These are phyloP conservation scores for Arthrinium puccinioides DNA, from an alignment of 2,329 filamentous ascomycete species.

Conservation along the genomic window DNA sequence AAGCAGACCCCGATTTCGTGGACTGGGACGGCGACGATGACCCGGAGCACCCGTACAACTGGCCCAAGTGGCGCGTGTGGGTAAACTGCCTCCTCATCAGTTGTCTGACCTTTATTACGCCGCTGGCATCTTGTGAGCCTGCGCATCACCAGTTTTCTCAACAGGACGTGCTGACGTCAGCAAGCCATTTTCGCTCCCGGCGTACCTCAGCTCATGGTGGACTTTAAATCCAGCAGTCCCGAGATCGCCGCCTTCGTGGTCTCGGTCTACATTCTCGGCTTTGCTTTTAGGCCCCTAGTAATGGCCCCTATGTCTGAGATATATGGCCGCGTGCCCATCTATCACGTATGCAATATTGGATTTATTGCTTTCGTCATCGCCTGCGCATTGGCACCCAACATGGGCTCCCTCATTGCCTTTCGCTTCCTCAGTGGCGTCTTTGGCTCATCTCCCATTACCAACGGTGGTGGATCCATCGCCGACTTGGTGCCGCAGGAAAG, in stretches of 20 bases:
- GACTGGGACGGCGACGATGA: constrained; percentile 23
- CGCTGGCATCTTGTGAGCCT: constrained; percentile 6
- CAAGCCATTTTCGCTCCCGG: constrained; percentile 7
- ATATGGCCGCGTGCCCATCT: constrained; percentile 44
- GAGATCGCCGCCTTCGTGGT: constrained; percentile 6
- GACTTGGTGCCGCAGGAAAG: constrained; percentile 49
- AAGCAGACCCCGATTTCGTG: constrained; percentile 1
- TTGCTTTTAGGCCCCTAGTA: constrained; percentile 39
- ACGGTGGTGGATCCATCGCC: constrained; percentile 59
- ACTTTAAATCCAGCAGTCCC: constrained; percentile 4
- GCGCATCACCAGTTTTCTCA: no score
- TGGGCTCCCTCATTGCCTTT: constrained; percentile 47
- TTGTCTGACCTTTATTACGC: constrained; percentile 5
- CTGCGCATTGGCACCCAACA: constrained; percentile 42
- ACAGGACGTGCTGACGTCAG: not conserved
- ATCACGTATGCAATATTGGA: constrained; percentile 34
- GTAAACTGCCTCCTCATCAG: constrained; percentile 4
- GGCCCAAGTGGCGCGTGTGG: constrained; percentile 22
- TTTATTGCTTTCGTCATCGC: constrained; percentile 34
- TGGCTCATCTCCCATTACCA: constrained; percentile 55
- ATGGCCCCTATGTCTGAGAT: constrained; percentile 52
- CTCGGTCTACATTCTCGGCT: constrained; percentile 7
- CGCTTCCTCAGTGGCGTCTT: constrained; percentile 56
- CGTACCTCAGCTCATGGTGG: constrained; percentile 6
- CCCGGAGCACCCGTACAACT: constrained; percentile 46